These are phyloP conservation scores for Cryphonectria naterciae DNA, from an alignment of 2,329 filamentous ascomycete species.

Conservation along the genomic window DNA sequence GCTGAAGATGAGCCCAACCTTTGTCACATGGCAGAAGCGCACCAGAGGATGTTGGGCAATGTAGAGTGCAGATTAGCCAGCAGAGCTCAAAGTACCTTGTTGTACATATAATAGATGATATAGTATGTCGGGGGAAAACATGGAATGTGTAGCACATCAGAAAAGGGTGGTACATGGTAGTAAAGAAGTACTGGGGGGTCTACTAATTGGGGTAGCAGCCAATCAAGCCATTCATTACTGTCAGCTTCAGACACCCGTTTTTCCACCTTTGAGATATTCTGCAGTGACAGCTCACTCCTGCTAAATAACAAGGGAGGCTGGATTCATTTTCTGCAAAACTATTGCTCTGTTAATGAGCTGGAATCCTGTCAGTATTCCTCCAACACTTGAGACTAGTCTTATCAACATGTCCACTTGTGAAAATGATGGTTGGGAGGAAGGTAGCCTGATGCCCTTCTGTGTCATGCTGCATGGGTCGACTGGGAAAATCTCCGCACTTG, in stretches of 20 bases:
- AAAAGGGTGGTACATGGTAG: neutral
- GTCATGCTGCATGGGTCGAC: neutral
- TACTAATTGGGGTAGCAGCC: neutral
- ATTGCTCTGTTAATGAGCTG: neutral
- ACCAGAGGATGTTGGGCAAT: neutral
- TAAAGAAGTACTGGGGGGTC: neutral
- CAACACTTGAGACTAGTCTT: neutral
- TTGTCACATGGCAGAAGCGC: neutral
- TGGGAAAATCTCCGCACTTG: neutral
- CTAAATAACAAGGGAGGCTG: neutral
- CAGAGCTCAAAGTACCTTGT: neutral
- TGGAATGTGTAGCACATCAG: neutral
- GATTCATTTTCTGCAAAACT: neutral
- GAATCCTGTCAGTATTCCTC: neutral
- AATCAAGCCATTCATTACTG: neutral
- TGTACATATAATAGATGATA: neutral
- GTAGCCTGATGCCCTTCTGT: neutral
- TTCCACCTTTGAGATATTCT: neutral
- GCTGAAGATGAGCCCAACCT: neutral
- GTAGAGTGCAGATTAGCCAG: neutral
- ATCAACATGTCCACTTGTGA: neutral
- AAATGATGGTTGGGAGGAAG: neutral
- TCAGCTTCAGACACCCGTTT: neutral
- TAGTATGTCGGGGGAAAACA: neutral
- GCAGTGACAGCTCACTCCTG: neutral